A percentile compares a stretch with the other conserved stretches of the same genome.
These are phyloP conservation scores for Lolium rigidum DNA, from an alignment of 176 grass and related monocot genomes.

Conservation along the genomic window DNA sequence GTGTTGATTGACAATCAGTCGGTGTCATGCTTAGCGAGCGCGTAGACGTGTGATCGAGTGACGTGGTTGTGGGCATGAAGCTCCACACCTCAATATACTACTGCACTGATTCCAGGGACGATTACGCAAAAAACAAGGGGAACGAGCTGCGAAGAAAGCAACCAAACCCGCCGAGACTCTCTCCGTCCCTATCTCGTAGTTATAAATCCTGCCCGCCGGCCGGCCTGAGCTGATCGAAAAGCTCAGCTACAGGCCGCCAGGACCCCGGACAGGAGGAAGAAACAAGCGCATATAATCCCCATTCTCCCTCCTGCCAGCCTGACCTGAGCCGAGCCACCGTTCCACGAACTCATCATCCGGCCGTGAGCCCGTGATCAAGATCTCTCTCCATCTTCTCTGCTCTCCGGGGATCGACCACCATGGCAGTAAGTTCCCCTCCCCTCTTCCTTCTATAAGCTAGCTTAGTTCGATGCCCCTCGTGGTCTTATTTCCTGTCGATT, in stretches of 20 bases:
- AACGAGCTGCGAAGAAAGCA: not conserved
- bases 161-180: not conserved
- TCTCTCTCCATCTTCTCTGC: not conserved
- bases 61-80: not conserved
- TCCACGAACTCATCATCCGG: not conserved
- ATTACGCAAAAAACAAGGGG: not conserved
- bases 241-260: constrained; percentile 5
- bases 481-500: not conserved
- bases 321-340: constrained; percentile 24
- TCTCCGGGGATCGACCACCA: not conserved
- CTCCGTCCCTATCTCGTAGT: constrained; percentile 24
- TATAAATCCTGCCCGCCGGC: constrained; percentile 39
- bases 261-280: constrained; percentile 9
- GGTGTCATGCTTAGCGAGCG: not conserved
- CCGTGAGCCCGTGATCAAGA: not conserved
- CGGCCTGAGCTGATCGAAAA: constrained; percentile 26
- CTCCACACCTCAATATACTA: not conserved
- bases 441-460: no score
- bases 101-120: not conserved
- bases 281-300: constrained; percentile 39
- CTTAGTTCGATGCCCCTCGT: not conserved
- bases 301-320: not conserved
- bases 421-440: constrained; percentile 48
- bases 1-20: constrained; percentile 3
- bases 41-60: not conserved